Evolutionary conservation across 1,284 basidiomycete genomes (phyloP), one percentile per base, ranked within the genome.

Genomic region (Exobasidium rhododendri): DNA sequence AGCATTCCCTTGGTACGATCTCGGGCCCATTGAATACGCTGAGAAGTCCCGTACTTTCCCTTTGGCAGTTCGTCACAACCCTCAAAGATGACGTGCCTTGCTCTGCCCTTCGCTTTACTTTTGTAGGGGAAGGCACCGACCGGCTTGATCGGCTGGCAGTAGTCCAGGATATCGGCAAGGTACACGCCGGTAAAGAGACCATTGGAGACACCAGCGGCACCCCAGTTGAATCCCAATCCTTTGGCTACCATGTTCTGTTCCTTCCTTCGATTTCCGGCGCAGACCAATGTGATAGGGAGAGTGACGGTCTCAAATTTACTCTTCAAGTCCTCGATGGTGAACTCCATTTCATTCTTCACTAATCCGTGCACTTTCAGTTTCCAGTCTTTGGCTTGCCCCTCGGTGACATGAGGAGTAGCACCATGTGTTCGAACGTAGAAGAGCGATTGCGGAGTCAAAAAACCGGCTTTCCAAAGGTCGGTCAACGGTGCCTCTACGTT

Each of bases 371-470:
- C 77, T 30, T 79, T 77, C 22, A 88, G 66, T 58, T 78, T 82
- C 87, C 87, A 88, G 17, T 81, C 71, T 2, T 71, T 69, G 4
- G 82, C 80, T 22, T 77, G 73, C 7, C 82, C 76, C 3, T 76
- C 75, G 22, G 82, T 80, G 22, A 87, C 81, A 20, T 78, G 74
- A 0, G 87, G 87, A 1, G 87, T 86, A 1, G 86, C 83, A 17
- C 87, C 87, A 69, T 88, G 87, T 65, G 85, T 87, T 22, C 87
- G 84, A 20, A 88, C 87, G 70, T 84, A 88, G 77, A 86, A 86
- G n/a, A 88, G 82, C 63, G 85, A 82, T 44, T 83, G 83, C 0
- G 87, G 85, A 0, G 87, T 88, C 52, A 88, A 70, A 72, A 88
- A 88, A 20, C 87, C 82, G 3, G 82, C 80, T 6, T 80, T 69